Percentiles rank a stretch among this genome's conserved stretches.
phyloP scores from a whole-genome alignment of 352 stramenopile genomes.

The Phytophthora cactorum region DNA sequence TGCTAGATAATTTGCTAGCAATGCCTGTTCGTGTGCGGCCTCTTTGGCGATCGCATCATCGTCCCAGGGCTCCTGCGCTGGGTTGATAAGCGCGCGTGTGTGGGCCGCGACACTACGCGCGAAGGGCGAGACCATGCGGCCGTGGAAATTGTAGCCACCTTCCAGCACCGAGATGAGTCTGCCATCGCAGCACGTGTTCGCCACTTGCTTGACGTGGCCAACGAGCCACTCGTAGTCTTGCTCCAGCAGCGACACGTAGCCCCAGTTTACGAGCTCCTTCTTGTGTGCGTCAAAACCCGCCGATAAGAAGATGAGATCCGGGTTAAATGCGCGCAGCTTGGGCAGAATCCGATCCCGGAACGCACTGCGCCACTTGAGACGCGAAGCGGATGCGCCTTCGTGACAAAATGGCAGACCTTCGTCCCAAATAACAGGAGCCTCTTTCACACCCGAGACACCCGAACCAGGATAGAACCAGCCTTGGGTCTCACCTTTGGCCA shows the following conservation, averaged over 20 bases:
- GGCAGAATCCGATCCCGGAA: slow-evolving; percentile 74
- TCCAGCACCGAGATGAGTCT: slow-evolving; percentile 86
- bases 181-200: slow-evolving; percentile 72
- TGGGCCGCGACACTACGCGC: slow-evolving; percentile 79
- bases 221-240: slow-evolving; percentile 90
- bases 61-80: slow-evolving; percentile 54
- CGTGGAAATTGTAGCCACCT: slow-evolving; percentile 89
- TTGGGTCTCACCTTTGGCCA: slow-evolving; percentile 34
- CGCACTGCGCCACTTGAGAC: slow-evolving; percentile 77
- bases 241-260: slow-evolving; percentile 76
- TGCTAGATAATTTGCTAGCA: slow-evolving; percentile 59
- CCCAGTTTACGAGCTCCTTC: slow-evolving; percentile 83
- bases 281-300: slow-evolving; percentile 84
- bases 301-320: slow-evolving; percentile 85
- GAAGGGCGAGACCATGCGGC: slow-evolving; percentile 82
- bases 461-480: slow-evolving; percentile 89
- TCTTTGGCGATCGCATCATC: slow-evolving; percentile 56
- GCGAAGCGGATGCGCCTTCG: slow-evolving; percentile 61
- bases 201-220: slow-evolving; percentile 73
- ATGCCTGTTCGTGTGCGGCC: slow-evolving; percentile 47
- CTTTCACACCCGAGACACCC: slow-evolving; percentile 47
- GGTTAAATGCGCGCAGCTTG: slow-evolving; percentile 62
- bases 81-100: slow-evolving; percentile 60
- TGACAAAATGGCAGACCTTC: slow-evolving; percentile 62
- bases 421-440: slow-evolving; percentile 66